Evolutionary conservation across 2,329 filamentous ascomycete species (phyloP), one percentile per base, ranked within the genome.

Genomic region (Cyphellophora europaea): DNA sequence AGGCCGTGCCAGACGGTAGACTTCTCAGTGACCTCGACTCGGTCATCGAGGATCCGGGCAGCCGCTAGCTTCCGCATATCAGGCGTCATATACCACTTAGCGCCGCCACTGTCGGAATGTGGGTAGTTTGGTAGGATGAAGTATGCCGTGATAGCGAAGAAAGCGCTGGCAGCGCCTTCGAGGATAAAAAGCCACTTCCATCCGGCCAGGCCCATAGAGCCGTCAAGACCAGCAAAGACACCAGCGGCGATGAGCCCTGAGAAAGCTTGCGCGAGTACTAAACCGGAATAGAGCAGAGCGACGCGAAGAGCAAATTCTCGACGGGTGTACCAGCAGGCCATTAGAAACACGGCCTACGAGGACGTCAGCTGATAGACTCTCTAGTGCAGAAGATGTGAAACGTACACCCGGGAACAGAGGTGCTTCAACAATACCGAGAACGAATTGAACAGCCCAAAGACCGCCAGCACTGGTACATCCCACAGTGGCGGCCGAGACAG

Each of bases 301-400:
- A 68, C 67, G 1, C 67, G 54, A 27, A 61, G 51, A 5, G 62
- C 61, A 27, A 71, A 47, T 44, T 82, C 81, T 43, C 75, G 74
- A 29, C 79, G 68, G 0, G 77, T 83, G 48, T 85, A 85, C 79
- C 79, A 83, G 35, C 33, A 36, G 27, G 14, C 15, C 17, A 33
- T 19, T 10, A 33, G 18, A 23, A 21, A 33, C 11, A 33, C 16
- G 8, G 31, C 31, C 77, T 0, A n/a, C n/a, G n/a, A n/a, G n/a
- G n/a, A n/a, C n/a, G n/a, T n/a, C n/a, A n/a, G n/a, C n/a, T n/a
- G n/a, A n/a, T n/a, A n/a, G n/a, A n/a, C n/a, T n/a, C n/a, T n/a
- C n/a, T n/a, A n/a, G n/a, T n/a, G n/a, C n/a, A n/a, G n/a, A n/a
- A n/a, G n/a, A n/a, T n/a, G n/a, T n/a, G n/a, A n/a, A n/a, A n/a